These are phyloP conservation scores for Podospora sp. DNA, from an alignment of 495 filamentous ascomycete genomes.

Conservation along the genomic window DNA sequence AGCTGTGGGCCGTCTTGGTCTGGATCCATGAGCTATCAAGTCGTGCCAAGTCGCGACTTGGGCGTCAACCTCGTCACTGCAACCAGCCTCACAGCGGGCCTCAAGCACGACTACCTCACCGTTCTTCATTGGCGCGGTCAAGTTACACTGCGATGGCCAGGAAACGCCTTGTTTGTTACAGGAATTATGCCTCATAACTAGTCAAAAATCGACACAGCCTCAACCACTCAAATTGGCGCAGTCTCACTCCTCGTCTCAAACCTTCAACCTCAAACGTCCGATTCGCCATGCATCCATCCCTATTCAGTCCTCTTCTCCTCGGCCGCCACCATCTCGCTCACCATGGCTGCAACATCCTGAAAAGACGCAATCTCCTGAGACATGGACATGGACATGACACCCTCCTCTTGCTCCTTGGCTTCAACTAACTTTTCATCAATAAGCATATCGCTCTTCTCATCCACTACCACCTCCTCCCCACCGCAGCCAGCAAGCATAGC, in stretches of 20 bases:
- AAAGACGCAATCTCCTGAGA: constrained; percentile 50
- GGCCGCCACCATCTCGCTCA: constrained; percentile 49
- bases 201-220: not conserved
- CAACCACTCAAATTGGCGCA: not conserved
- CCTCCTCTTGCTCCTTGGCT: not conserved
- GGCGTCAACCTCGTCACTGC: constrained; percentile 4
- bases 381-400: not conserved
- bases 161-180: not conserved
- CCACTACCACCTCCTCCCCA: not conserved
- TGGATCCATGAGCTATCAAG: not conserved
- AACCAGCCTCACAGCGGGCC: not conserved
- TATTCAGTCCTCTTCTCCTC: constrained; percentile 32
- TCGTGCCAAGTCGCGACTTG: not conserved
- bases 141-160: not conserved
- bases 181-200: not conserved
- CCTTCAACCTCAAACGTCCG: not conserved
- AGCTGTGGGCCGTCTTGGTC: constrained; percentile 1
- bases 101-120: not conserved
- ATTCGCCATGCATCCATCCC: not conserved
- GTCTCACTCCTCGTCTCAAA: not conserved
- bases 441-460: constrained; percentile 14
- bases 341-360: constrained; percentile 47
- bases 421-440: not conserved
- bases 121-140: not conserved
- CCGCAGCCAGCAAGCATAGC: not conserved